Evolutionary conservation across 257 asterid genomes (phyloP), one percentile per base, ranked within the genome.

Genomic region (Rubia yunnanensis): DNA sequence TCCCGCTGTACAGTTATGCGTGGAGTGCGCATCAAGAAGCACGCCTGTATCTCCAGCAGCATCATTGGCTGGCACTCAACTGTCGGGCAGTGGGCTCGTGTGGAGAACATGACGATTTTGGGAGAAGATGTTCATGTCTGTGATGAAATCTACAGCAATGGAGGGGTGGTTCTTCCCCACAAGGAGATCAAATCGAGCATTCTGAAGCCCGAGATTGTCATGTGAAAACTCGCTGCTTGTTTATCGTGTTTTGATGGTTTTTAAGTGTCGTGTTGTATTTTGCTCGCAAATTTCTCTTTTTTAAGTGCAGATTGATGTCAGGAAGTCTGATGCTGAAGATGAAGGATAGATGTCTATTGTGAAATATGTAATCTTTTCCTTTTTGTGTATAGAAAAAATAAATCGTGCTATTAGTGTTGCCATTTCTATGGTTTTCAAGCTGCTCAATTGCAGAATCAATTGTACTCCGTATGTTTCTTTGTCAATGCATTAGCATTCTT

Each of bases 11-110:
- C 96, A 0, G 82, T 88, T 9, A 90, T 90, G 97, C 86, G 92
- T 32, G 97, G 95, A 10, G 95, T 83, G 59, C 89, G 89, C 72
- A 78, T 90, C 65, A 88, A 90, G 83, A 90, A 83, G 17, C 96
- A 90, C 3, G 84, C 92, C 0, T 90, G 95, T 74, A 67, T 90
- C 67, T 81, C 95, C 15, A 70, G 91, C 30, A 90, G 97, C 73
- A 90, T 90, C 27, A 86, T 90, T 1, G 97, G 97, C 7, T 90
- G 97, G 97, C 97, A 90, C 79, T 90, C 97, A 0, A 90, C 96
- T 0, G 87, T 90, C 11, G 97, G 96, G 10, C 85, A 82, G 78
- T 88, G 97, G 97, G 92, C 97, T 60, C 88, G 97, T 0, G 91
- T 86, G 66, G 97, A 88, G 83, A 89, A 90, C 73, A 90, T 90